Percentiles rank a stretch among this genome's conserved stretches.
Conservation (phyloP, 177 flowering plant genomes). For the Vitis hybrid region DNA sequence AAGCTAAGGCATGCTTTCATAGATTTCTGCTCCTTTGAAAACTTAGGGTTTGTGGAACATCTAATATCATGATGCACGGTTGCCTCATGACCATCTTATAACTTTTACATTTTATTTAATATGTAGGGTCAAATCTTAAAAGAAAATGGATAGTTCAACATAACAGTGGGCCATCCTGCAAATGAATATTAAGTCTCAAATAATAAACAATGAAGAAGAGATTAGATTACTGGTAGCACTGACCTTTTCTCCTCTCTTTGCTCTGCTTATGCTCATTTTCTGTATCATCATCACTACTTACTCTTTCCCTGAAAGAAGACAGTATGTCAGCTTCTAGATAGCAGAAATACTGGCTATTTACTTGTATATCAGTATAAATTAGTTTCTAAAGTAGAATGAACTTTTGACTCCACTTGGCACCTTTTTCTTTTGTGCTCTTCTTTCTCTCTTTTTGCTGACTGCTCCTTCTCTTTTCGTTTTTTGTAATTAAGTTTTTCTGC, state of each 20-base stretch:
- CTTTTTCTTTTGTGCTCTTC: slow-evolving; percentile 54
- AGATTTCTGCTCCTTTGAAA: too few species aligned
- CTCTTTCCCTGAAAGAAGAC: slow-evolving; percentile 36
- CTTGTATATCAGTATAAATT: not conserved
- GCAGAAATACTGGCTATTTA: not conserved
- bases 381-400: not conserved
- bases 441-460: slow-evolving; percentile 27
- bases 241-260: slow-evolving; percentile 56
- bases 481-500: slow-evolving; percentile 70
- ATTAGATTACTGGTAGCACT: not conserved
- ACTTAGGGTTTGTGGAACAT: too few species aligned
- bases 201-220: not conserved
- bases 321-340: not conserved
- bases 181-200: not conserved
- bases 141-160: not conserved
- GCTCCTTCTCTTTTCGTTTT: slow-evolving; percentile 61
- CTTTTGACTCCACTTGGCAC: slow-evolving; percentile 14
- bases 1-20: too few species aligned
- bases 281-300: slow-evolving; percentile 28
- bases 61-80: too few species aligned
- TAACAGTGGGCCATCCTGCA: not conserved
- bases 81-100: too few species aligned
- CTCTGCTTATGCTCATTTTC: slow-evolving; percentile 27
- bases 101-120: too few species aligned
- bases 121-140: too few species aligned